phyloP scores from a whole-genome alignment of 1,139 yeast species.

The Saccharomyces uvarum region DNA sequence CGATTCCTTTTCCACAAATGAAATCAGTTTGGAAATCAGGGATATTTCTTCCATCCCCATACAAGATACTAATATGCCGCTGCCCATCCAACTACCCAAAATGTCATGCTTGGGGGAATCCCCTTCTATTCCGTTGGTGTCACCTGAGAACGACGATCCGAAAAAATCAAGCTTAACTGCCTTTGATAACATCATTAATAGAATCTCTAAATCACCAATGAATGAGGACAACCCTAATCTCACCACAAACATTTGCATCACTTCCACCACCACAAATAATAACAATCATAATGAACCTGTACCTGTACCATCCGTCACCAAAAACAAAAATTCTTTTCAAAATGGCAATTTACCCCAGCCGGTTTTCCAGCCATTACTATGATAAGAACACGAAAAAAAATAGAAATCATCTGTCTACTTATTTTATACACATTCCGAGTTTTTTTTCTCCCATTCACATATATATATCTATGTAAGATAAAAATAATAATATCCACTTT shows the following conservation, averaged over 20 bases:
- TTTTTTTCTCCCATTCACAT: conserved; percentile 1
- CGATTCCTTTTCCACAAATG: conserved; percentile 22
- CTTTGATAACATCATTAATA: conserved; percentile 22
- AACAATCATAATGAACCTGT: not conserved
- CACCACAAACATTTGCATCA: conserved; percentile 5
- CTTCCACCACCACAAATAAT: conserved; percentile 7
- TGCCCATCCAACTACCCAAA: not conserved
- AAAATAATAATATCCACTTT: not conserved
- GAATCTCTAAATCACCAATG: conserved; percentile 14
- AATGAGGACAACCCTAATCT: conserved; percentile 4
- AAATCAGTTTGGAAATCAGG: conserved; percentile 22
- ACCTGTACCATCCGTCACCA: conserved; percentile 2
- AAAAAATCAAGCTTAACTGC: conserved; percentile 12
- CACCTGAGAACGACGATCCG: not conserved
- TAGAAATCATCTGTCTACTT: not conserved
- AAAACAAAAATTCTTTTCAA: conserved; percentile 18
- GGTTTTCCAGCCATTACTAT: conserved; percentile 25
- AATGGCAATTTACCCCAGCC: conserved; percentile 29
- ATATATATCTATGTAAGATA: not conserved
- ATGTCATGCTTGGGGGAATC: not conserved
- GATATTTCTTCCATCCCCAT: conserved; percentile 7
- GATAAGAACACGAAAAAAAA: not conserved
- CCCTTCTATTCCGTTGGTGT: not conserved
- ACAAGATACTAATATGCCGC: conserved; percentile 1
- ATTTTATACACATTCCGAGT: not conserved